Conservation (phyloP, 176 grass and related monocot species). For the Lolium rigidum region DNA sequence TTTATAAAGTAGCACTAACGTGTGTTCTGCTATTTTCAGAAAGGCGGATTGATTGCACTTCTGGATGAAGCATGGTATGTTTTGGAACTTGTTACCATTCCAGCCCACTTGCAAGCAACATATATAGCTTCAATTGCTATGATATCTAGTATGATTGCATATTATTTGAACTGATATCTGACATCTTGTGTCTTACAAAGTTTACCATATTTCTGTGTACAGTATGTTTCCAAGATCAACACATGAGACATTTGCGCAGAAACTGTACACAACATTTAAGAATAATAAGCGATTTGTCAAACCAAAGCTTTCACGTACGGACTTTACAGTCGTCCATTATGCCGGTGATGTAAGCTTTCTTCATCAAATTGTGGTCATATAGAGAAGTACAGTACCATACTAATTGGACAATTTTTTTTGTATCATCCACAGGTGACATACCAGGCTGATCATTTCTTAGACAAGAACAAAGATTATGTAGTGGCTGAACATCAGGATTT, state of each 20-base stretch:
- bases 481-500: constrained; percentile 98
- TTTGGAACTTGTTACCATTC: constrained; percentile 38
- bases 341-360: constrained; percentile 79
- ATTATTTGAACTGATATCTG: constrained; percentile 35
- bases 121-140: constrained; percentile 36
- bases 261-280: constrained; percentile 90
- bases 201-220: constrained; percentile 45
- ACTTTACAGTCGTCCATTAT: constrained; percentile 97
- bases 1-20: constrained; percentile 36
- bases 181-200: constrained; percentile 41
- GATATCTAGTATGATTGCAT: constrained; percentile 18
- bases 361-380: constrained; percentile 40
- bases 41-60: constrained; percentile 98
- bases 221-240: constrained; percentile 99
- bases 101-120: constrained; percentile 20
- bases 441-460: constrained; percentile 87
- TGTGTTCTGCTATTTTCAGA: constrained; percentile 69
- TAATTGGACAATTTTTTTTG: constrained; percentile 38
- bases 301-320: constrained; percentile 97
- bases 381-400: constrained; percentile 28
- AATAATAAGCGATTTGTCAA: constrained; percentile 90
- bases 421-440: constrained; percentile 75
- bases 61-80: constrained; percentile 99
- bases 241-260: constrained; percentile 98
- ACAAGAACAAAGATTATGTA: constrained; percentile 99